Percentiles rank a stretch among this genome's conserved stretches.
phyloP scores from a whole-genome alignment of 768 basidiomycete species.

The Boletus reticuloceps region DNA sequence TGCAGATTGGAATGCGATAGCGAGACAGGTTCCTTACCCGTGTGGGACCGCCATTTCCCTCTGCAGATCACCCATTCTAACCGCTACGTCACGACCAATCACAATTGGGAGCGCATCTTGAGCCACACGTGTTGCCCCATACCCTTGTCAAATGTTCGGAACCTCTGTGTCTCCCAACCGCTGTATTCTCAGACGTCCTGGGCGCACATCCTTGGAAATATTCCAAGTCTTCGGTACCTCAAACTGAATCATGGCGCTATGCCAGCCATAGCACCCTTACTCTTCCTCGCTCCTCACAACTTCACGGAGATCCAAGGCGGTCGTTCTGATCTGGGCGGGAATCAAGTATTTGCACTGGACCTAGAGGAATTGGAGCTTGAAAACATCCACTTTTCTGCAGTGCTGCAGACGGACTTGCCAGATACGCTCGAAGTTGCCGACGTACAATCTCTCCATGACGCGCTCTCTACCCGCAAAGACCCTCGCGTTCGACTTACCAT shows the following conservation, averaged over 20 bases:
- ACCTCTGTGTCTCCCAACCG: background rate
- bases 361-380: no score
- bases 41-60: background rate
- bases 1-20: background rate
- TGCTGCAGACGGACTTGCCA: no score
- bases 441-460: background rate
- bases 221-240: background rate
- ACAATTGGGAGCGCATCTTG: background rate
- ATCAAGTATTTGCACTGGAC: background rate
- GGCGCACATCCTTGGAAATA: background rate
- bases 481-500: background rate
- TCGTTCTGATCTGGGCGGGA: no score
- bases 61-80: background rate
- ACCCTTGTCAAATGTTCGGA: background rate
- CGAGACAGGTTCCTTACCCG: no score
- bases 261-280: background rate
- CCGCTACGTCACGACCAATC: no score
- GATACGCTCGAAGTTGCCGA: background rate
- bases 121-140: background rate
- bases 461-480: background rate
- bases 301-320: background rate
- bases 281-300: background rate
- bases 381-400: no score
- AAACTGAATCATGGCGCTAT: background rate
- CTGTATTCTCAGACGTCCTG: background rate